Base-by-base conservation (phyloP, 768 basidiomycete species). In the Pleurotus eryngii region DNA sequence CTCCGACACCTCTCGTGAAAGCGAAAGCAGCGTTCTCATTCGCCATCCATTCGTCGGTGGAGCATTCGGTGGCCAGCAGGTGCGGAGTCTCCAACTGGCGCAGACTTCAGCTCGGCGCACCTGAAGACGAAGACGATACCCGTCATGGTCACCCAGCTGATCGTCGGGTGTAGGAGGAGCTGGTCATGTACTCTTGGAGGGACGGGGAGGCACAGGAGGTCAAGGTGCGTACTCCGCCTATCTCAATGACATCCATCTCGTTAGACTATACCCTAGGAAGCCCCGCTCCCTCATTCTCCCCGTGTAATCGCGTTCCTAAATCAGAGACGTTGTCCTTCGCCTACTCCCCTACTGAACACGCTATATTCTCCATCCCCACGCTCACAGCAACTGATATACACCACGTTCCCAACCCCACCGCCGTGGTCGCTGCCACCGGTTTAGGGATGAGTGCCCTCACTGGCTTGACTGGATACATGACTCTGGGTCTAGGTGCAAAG, bases 11-110 rank as follows among this genome's bases (percentile, higher is more conserved):
- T 9, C 82, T 98, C 1, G 65, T 78, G 12, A 92, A 90, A 65
- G 86, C 91, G 1, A 90, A 90, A 68, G 79, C 81, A 15, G 93
- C 93, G 0, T 82, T 95, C 57, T 89, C 92, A 3, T 95, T 99
- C 63, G 86, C 87, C 0, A 69, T 90, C 2, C 79, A 89, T 65
- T 83, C 89, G 6, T 78, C 75, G 26, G 74, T 93, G 26, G 76
- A 84, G 58, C 71, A 82, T 57, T 54, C 72, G 4, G 59, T 70
- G 17, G 17, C 62, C 68, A 2, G 66, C 71, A 38, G 68, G 66
- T 15, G 61, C 47, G 24, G 60, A 64, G 12, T 49, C 58, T 35
- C 58, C 57, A 26, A 59, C 67, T 26, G 72, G 64, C 9, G 67
- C 61, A 26, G 71, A 70, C 38, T 72, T 70, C 55, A 63, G 65